These are phyloP conservation scores for Dentipellis fragilis DNA, from an alignment of 768 basidiomycete genomes.

Conservation along the genomic window DNA sequence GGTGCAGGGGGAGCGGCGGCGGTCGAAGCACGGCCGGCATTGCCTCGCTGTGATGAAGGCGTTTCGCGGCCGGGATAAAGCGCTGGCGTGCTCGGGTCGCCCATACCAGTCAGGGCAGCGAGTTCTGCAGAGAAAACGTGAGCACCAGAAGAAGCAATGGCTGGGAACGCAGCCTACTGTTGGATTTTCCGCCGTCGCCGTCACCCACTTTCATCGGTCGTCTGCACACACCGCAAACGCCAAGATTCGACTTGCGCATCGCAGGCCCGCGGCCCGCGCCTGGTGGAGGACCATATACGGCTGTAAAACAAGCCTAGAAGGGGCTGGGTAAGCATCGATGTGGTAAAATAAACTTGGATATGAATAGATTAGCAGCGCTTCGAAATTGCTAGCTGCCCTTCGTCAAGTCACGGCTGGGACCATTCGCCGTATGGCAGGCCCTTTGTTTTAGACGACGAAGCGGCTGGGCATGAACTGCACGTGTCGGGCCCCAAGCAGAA, in stretches of 20 bases:
- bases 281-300: constrained; percentile 88
- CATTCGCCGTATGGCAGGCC: too few relatives aligned
- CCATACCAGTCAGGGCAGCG: constrained; percentile 88
- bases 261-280: constrained; percentile 38
- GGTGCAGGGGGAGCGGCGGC: constrained; percentile 3
- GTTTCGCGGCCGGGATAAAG: constrained; percentile 67
- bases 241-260: constrained; percentile 69
- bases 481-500: too few relatives aligned
- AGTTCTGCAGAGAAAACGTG: constrained; percentile 23
- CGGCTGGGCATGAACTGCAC: too few relatives aligned
- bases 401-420: too few relatives aligned
- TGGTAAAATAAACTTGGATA: too few relatives aligned
- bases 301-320: constrained; percentile 86
- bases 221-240: constrained; percentile 95
- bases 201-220: constrained; percentile 95
- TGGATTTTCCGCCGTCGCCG: constrained; percentile 74
- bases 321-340: constrained; percentile 1
- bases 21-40: constrained; percentile 12
- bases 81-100: constrained; percentile 41
- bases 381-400: too few relatives aligned
- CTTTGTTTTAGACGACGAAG: too few relatives aligned
- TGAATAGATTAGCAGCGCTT: too few relatives aligned
- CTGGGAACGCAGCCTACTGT: constrained; percentile 52
- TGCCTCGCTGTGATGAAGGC: constrained; percentile 28
- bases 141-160: constrained; percentile 17